Percentiles rank a stretch among this genome's conserved stretches.
Conservation (phyloP, 176 grass and related monocot species). For the Triticum timopheevii region DNA sequence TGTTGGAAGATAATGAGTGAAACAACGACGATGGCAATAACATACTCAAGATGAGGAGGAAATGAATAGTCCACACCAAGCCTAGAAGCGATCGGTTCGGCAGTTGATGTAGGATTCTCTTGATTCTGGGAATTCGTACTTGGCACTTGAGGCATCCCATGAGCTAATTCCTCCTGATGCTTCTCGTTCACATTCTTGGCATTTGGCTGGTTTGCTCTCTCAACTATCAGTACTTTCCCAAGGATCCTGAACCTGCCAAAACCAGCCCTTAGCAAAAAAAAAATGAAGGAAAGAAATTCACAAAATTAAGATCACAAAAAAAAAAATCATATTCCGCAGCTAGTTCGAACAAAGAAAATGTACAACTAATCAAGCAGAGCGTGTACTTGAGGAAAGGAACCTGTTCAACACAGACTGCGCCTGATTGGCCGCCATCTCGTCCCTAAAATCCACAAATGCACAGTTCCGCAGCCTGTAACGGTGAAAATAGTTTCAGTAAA, state of each 20-base stretch:
- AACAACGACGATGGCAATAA: background rate
- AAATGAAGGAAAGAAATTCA: background rate
- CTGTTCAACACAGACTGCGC: conserved; percentile 75
- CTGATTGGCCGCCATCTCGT: conserved; percentile 64
- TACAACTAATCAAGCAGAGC: background rate
- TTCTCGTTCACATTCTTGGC: conserved; percentile 42
- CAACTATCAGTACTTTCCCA: conserved; percentile 72
- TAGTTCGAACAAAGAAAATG: background rate
- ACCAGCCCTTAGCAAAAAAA: conserved; percentile 22
- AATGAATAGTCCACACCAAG: conserved; percentile 93
- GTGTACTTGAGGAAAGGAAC: conserved; percentile 27
- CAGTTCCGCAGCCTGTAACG: conserved; percentile 74
- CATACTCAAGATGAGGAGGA: conserved; percentile 93
- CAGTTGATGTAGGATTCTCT: conserved; percentile 38
- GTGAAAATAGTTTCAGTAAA: background rate
- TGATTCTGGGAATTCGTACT: conserved; percentile 33
- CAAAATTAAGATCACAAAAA: background rate
- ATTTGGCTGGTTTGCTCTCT: conserved; percentile 57
- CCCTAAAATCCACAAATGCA: conserved; percentile 92
- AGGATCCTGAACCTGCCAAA: conserved; percentile 83
- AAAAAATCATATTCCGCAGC: background rate
- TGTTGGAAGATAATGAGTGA: background rate
- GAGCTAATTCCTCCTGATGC: conserved; percentile 34
- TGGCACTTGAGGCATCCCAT: conserved; percentile 29
- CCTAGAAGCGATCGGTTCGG: conserved; percentile 74